Evolutionary conservation across 345 rosid species (phyloP).

Genomic region (Rhodomyrtus tomentosa): DNA sequence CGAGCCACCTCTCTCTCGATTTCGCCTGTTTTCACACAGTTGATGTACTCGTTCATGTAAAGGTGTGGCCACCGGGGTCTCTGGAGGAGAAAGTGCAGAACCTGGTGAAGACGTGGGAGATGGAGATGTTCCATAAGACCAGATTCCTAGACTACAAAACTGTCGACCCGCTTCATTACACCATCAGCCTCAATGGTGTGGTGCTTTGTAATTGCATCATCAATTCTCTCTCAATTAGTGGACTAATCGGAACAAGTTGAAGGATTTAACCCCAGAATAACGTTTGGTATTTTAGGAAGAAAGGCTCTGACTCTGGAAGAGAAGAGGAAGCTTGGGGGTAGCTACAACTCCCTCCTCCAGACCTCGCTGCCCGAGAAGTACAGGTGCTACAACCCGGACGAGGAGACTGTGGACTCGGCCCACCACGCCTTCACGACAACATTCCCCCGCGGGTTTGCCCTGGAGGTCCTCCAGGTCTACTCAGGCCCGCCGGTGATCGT

Average conservation of each 20-base stretch:
- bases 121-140: conserved; percentile 46
- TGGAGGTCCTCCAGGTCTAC: conserved; percentile 45
- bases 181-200: conserved; percentile 40
- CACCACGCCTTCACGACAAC: conserved; percentile 31
- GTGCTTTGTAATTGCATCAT: neutral
- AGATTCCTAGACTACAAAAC: conserved; percentile 22
- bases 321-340: conserved; percentile 35
- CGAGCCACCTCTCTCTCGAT: neutral
- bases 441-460: conserved; percentile 48
- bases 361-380: conserved; percentile 41
- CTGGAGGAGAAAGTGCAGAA: conserved; percentile 54
- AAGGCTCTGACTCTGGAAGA: conserved; percentile 32
- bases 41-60: neutral
- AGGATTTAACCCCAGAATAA: neutral
- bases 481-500: conserved; percentile 41
- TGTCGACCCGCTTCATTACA: conserved; percentile 20
- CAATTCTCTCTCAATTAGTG: neutral
- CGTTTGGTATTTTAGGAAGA: conserved; percentile 18
- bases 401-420: conserved; percentile 20
- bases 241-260: neutral
- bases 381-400: conserved; percentile 12
- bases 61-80: conserved; percentile 61
- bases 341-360: conserved; percentile 46
- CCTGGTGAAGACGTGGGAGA: conserved; percentile 65
- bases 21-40: neutral